Evolutionary conservation across 495 filamentous ascomycete species (phyloP).

Genomic region (Trichoderma virens): DNA sequence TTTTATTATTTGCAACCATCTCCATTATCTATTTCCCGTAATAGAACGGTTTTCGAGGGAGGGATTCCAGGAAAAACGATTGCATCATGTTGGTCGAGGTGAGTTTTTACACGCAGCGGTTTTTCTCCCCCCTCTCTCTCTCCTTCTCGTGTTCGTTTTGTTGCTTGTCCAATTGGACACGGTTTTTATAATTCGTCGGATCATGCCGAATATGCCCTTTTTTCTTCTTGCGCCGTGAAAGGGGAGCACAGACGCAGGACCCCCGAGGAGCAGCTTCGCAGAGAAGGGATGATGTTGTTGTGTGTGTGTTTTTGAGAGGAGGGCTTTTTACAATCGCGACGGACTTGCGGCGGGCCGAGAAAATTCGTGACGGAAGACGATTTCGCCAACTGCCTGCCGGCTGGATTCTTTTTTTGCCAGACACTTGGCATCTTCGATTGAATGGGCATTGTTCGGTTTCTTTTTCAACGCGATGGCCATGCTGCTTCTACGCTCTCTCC

Average conservation of each 20-base stretch:
- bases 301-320: no score
- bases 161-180: neutral
- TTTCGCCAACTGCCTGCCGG: neutral
- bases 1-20: neutral
- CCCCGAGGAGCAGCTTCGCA: no score
- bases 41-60: neutral
- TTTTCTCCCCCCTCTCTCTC: neutral
- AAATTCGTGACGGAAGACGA: neutral
- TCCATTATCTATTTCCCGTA: neutral
- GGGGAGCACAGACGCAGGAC: no score
- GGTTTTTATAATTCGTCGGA: neutral
- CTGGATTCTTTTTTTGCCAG: neutral
- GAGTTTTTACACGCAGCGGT: slow-evolving; percentile 11
- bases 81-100: slow-evolving; percentile 20
- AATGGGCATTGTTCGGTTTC: neutral
- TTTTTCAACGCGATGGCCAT: neutral
- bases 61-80: neutral
- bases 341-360: neutral
- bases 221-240: no score
- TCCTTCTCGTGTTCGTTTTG: neutral
- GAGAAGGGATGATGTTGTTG: no score
- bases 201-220: neutral
- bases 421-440: neutral
- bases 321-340: no score
- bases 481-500: no score